Conservation (phyloP, 768 basidiomycete genomes). For the Clavulina sp. region DNA sequence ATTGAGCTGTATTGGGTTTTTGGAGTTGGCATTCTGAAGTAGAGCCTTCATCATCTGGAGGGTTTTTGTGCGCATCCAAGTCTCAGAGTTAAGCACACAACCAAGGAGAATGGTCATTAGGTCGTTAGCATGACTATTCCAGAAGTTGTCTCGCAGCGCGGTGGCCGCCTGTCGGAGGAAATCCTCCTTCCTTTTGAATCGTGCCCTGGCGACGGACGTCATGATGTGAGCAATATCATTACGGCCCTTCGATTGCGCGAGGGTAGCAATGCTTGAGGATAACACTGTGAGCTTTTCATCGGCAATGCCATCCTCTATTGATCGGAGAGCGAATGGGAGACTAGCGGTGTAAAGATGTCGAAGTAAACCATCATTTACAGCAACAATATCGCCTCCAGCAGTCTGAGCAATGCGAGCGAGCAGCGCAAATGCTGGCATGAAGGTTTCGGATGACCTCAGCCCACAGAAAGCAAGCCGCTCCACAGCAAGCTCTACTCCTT, state of each 20-base stretch:
- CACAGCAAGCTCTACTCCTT: slow-evolving; percentile 34
- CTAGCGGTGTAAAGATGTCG: slow-evolving; percentile 68
- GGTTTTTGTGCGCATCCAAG: slow-evolving; percentile 64
- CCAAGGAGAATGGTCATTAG: slow-evolving; percentile 75
- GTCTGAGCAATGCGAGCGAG: slow-evolving; percentile 45
- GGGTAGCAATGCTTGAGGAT: slow-evolving; percentile 48
- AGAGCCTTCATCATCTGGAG: slow-evolving; percentile 82
- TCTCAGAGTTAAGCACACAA: slow-evolving; percentile 63
- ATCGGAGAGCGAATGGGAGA: slow-evolving; percentile 78
- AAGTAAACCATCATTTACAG: slow-evolving; percentile 49
- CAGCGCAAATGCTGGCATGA: slow-evolving; percentile 44
- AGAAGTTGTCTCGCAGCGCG: slow-evolving; percentile 58
- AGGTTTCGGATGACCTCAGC: slow-evolving; percentile 60
- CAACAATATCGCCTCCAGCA: slow-evolving; percentile 47
- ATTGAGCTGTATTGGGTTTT: slow-evolving; percentile 51
- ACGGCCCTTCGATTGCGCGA: slow-evolving; percentile 57
- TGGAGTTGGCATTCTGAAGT: slow-evolving; percentile 69
- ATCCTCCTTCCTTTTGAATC: slow-evolving; percentile 85
- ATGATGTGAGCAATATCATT: slow-evolving; percentile 76
- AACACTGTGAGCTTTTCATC: slow-evolving; percentile 49
- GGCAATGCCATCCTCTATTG: slow-evolving; percentile 44
- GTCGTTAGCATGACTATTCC: slow-evolving; percentile 41
- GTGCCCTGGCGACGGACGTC: slow-evolving; percentile 69
- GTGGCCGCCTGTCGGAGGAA: slow-evolving; percentile 79
- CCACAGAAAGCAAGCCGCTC: slow-evolving; percentile 62